phyloP scores from a whole-genome alignment of 2,329 filamentous ascomycete species.

The Colletotrichum cereale region DNA sequence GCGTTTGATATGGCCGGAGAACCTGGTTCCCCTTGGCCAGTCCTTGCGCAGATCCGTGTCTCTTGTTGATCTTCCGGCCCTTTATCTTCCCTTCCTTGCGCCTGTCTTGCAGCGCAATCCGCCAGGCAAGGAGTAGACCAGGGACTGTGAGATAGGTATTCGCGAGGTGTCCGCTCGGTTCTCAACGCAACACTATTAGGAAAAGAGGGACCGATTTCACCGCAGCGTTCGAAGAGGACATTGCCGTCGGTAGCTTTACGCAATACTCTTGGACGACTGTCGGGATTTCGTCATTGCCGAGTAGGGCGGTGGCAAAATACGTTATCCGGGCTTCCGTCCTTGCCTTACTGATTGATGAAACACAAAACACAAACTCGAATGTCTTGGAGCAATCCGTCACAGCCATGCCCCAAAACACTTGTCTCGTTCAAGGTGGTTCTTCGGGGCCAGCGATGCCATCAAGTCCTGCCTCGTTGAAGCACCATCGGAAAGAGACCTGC shows the following conservation, averaged over 20 bases:
- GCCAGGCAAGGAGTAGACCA: neutral
- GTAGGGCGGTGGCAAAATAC: neutral
- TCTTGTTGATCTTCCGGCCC: neutral
- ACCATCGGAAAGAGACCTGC: neutral
- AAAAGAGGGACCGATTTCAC: neutral
- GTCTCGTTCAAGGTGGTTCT: neutral
- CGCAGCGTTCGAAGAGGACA: neutral
- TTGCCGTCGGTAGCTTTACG: neutral
- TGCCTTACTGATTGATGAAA: neutral
- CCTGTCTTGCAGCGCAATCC: neutral
- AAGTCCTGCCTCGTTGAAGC: neutral
- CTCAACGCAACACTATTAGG: neutral
- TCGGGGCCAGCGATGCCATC: neutral
- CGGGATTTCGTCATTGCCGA: neutral
- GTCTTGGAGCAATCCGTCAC: neutral
- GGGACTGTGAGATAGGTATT: neutral
- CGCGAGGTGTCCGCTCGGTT: neutral
- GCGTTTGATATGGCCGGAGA: neutral
- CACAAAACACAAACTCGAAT: neutral
- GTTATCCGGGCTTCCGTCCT: neutral
- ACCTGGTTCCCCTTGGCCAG: neutral
- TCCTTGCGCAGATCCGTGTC: neutral
- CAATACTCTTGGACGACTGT: neutral
- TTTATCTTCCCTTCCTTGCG: neutral
- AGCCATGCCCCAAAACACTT: neutral